Evolutionary conservation across 768 basidiomycete species (phyloP), one percentile per base, ranked within the genome.

Genomic region (Tephrocybe sp.): DNA sequence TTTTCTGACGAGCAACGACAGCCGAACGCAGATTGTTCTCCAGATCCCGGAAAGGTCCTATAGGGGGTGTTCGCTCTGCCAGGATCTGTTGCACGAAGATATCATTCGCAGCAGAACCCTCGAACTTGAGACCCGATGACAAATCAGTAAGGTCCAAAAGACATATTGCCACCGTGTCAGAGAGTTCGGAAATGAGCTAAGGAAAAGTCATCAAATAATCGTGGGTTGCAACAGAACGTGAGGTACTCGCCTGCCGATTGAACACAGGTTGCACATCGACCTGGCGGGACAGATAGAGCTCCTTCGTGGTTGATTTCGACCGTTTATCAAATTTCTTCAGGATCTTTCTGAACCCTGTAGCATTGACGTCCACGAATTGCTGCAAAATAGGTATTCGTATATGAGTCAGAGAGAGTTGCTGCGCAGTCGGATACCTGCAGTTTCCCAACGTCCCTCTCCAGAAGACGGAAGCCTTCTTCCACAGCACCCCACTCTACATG

Each of bases 181-280:
- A 88, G 34, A 99, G 77, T 65, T 97, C 93, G 47, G 95, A 90
- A 47, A 99, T 94, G 63, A 98, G 88, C 86, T 96, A 60, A 31
- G 39, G 12, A 13, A 54, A 38, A n/a, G 49, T 52, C 46, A 54
- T 41, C 48, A 48, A 28, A 42, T 37, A 22, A 36, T 35, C 27
- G 25, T 12, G 21, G 5, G 9, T 5, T 32, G 43, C 12, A n/a
- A n/a, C n/a, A n/a, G n/a, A n/a, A 41, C 42, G 44, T 47, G 22
- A 42, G 27, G n/a, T n/a, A 64, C 79, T 46, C 48, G 89, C 91
- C 75, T 95, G 92, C 69, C 95, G 77, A 63, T 98, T 95, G 71
- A 98, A 98, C 35, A 95, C 93, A 1, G 95, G 97, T 60, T 98
- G 97, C n/a, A 98, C 90, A 57, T 99, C 97, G 2, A 99, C 95